phyloP scores from a whole-genome alignment of 768 basidiomycete species.

The Tricholoma flavovirens region DNA sequence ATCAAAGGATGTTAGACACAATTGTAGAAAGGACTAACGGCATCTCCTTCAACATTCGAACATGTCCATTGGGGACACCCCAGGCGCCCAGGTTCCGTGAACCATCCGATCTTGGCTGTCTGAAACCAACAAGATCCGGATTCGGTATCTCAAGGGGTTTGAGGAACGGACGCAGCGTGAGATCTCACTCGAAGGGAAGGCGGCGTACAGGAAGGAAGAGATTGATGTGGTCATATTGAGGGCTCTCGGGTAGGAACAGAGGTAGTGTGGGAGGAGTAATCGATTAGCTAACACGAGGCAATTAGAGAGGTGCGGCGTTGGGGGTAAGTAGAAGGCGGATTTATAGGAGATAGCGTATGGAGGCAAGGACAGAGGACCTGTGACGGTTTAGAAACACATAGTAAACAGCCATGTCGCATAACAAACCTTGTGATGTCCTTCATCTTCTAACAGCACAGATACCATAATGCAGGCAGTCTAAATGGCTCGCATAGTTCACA shows the following conservation, averaged over 20 bases:
- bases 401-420: no score
- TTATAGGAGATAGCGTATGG: no score
- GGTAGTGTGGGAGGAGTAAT: slow-evolving; percentile 88
- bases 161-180: slow-evolving; percentile 82
- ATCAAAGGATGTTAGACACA: no score
- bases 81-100: slow-evolving; percentile 85
- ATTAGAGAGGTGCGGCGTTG: slow-evolving; percentile 87
- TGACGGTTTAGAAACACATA: no score
- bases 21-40: no score
- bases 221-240: slow-evolving; percentile 58
- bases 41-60: no score
- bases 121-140: slow-evolving; percentile 92
- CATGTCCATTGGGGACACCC: slow-evolving; percentile 89
- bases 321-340: slow-evolving; percentile 70
- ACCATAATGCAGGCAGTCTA: no score
- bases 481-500: no score
- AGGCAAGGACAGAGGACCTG: no score
- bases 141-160: slow-evolving; percentile 80
- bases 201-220: slow-evolving; percentile 98
- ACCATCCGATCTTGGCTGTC: slow-evolving; percentile 57
- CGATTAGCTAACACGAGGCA: slow-evolving; percentile 78
- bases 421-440: no score
- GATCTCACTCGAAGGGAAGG: slow-evolving; percentile 93
- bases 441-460: no score
- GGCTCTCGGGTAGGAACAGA: slow-evolving; percentile 61